Conservation (phyloP, 495 filamentous ascomycete genomes). For the Wilcoxina mikolae region DNA sequence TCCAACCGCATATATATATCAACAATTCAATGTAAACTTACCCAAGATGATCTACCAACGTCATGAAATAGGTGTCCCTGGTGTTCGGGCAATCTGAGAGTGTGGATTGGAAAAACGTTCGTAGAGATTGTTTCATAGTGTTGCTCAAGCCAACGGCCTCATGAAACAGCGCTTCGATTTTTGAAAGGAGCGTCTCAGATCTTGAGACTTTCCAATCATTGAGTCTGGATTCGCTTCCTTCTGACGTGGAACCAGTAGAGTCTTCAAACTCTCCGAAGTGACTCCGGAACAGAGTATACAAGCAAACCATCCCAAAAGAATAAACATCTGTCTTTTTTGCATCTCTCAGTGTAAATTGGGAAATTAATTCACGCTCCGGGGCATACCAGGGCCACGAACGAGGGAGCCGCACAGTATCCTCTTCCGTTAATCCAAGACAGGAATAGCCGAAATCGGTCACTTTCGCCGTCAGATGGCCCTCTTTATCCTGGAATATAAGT, state of each 20-base stretch:
- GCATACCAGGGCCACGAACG: constrained; percentile 1
- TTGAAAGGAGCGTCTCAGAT: background rate
- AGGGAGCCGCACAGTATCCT: background rate
- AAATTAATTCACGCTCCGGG: constrained; percentile 1
- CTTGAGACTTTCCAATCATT: background rate
- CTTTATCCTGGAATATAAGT: constrained; percentile 22
- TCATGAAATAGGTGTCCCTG: background rate
- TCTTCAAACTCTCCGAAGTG: constrained; percentile 10
- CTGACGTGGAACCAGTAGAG: background rate
- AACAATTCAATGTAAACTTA: background rate
- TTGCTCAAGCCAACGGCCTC: background rate
- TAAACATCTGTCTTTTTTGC: constrained; percentile 22
- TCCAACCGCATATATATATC: background rate
- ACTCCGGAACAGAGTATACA: constrained; percentile 19
- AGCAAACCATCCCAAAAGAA: constrained; percentile 22
- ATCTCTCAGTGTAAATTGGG: background rate
- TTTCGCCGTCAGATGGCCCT: constrained; percentile 16
- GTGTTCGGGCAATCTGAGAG: background rate
- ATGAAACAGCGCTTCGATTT: background rate
- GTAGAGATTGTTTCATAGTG: background rate
- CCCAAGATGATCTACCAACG: background rate
- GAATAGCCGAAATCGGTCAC: constrained; percentile 30
- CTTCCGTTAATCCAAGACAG: constrained; percentile 4
- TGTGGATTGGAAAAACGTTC: background rate
- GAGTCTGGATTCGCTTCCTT: too few relatives aligned